Conservation (phyloP, 805 yeast genomes). For the Yarrowia alimentaria region DNA sequence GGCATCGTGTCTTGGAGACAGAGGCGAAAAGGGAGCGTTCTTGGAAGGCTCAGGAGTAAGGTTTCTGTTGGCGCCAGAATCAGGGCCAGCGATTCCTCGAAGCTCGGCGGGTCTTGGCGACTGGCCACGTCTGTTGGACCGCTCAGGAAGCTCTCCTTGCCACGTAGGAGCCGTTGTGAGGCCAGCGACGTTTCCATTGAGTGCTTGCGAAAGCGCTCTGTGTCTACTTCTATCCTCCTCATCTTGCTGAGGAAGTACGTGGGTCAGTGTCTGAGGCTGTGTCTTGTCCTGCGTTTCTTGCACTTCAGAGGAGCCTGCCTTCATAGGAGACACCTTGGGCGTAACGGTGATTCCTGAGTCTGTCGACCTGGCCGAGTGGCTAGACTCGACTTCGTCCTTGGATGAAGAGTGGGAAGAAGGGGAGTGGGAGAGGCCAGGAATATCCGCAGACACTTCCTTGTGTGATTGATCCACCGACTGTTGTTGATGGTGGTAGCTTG, state of each 20-base stretch:
- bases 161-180: not conserved
- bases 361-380: not conserved
- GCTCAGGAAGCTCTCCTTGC: constrained; percentile 17
- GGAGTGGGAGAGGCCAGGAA: not conserved
- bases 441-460: too few species aligned
- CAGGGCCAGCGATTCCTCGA: not conserved
- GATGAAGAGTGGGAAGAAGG: constrained; percentile 10
- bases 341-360: constrained; percentile 25
- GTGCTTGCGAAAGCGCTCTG: constrained; percentile 6
- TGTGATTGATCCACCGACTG: too few species aligned
- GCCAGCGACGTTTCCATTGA: not conserved
- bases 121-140: constrained; percentile 23
- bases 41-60: constrained; percentile 21
- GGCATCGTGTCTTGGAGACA: constrained; percentile 20
- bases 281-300: too few species aligned
- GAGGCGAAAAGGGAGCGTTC: constrained; percentile 7
- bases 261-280: too few species aligned
- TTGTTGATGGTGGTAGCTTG: too few species aligned
- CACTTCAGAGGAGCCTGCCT: not conserved
- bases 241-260: constrained; percentile 1
- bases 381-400: constrained; percentile 4
- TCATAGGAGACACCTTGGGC: constrained; percentile 15
- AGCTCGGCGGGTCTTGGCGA: constrained; percentile 14
- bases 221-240: constrained; percentile 15
- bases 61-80: not conserved